Base-by-base conservation (phyloP, 768 basidiomycete genomes). In the Gloeopeniophorella convolvens region DNA sequence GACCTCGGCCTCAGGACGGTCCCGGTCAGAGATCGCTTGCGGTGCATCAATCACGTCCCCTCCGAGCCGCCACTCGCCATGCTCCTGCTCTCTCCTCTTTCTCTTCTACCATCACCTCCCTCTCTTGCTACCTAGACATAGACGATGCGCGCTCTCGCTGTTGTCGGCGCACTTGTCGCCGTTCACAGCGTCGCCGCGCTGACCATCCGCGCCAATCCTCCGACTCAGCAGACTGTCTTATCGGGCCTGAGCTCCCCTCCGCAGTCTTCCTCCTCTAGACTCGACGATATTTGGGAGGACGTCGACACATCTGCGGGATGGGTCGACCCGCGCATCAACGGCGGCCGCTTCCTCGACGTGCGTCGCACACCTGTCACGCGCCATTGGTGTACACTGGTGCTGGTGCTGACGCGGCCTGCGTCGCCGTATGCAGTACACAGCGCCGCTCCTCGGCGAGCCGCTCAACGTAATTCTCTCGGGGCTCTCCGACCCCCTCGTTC, bases 401-500 rank as follows among this genome's bases (percentile, higher is more conserved):
- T 26, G 36, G 20, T 35, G 32, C 20, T 51, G 6, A 57, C 41
- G 16, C 8, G 13, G 10, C 16, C n/a, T 9, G n/a, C n/a, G n/a
- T n/a, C n/a, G 9, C 16, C 12, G 18, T n/a, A 32, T 13, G 20
- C 49, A 89, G 87, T 88, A 73, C 65, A 82, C 85, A 7, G 80
- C 75, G 4, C 72, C 72, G 46, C 68, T 70, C 51, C 72, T 72
- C 28, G 90, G 90, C 35, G 90, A 93, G 67, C 90, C 90, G 11
- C 66, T 93, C 50, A 93, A 93, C 60, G 73, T 89, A 40, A 85
- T 93, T 59, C 82, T 93, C 36, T 85, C 87, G 23, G 83, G 78
- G 37, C 70, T 68, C 23, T 91, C 88, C 1, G 88, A 92, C 61
- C 87, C 89, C 0, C 84, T 77, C 63, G 68, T 93, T 47, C 79